Base-by-base conservation (phyloP, 1,284 basidiomycete species). In the Fomitopsis palustris region DNA sequence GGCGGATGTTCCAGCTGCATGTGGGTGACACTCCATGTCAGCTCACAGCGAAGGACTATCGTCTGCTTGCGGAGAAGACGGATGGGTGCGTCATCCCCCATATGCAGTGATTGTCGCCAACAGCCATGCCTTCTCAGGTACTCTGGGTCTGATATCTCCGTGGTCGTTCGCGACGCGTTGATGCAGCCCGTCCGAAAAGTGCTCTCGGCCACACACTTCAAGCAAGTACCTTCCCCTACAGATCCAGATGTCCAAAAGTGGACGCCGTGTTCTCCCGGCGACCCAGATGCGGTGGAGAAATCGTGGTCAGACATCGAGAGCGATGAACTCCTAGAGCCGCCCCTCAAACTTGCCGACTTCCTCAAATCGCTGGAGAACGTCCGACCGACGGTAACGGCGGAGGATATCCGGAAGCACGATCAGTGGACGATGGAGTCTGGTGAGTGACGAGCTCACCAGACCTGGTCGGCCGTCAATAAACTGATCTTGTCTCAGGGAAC, bases 101-200 rank as follows among this genome's bases (percentile, higher is more conserved):
- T 38, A 45, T 47, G 43, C 1, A 43, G 19, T 21, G 57, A 35
- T 58, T 42, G 47, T 39, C 19, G 31, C 43, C 17, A 52, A 51
- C 31, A 37, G 19, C 29, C 16, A 25, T 27, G 27, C 16, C 58
- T 29, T 45, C 41, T 29, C 57, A 87, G 87, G 1, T 98, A 95
- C 74, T 95, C 95, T 35, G 96, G 96, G 12, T 96, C 94, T 14
- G 96, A 99, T 78, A 95, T 99, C 61, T 89, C 95, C 1, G 92
- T 98, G 61, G 83, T 98, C 53, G 96, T 99, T 9, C 90, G 96
- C 60, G 97, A 99, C 69, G 96, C 96, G 1, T 81, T 99, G 60
- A 99, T 99, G 96, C 96, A 99, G 73, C 96, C 97, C 1, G 94
- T 99, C 23, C 87, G 97, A 58, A 99, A 98, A 73, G 95, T 99